These are phyloP conservation scores for Dryas alaskensis DNA, from an alignment of 306 rosid genomes.

Conservation along the genomic window DNA sequence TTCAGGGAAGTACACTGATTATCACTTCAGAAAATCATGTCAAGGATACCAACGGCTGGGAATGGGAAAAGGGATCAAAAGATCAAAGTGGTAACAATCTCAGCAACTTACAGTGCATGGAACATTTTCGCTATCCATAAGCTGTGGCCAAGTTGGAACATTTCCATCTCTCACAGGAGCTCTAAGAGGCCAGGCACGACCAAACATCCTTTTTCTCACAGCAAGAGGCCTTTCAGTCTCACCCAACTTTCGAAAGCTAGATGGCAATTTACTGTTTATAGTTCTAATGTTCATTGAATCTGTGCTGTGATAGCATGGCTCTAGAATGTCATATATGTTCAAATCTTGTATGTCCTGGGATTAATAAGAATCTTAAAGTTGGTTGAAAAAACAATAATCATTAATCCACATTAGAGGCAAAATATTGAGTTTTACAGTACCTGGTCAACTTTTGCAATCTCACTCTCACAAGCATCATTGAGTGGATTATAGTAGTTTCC, in stretches of 20 bases:
- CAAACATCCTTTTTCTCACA: slow-evolving; percentile 89
- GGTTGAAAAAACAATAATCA: slow-evolving; percentile 17
- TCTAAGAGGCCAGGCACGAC: slow-evolving; percentile 95
- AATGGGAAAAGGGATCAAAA: slow-evolving; percentile 2
- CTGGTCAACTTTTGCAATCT: slow-evolving; percentile 60
- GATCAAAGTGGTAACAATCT: not conserved
- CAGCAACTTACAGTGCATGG: slow-evolving; percentile 76
- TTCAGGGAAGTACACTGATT: not conserved
- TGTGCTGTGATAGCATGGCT: slow-evolving; percentile 76
- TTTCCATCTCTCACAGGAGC: slow-evolving; percentile 86
- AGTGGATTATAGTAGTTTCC: slow-evolving; percentile 55
- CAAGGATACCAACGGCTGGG: not conserved
- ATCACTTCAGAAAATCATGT: not conserved
- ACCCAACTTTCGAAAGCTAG: slow-evolving; percentile 72
- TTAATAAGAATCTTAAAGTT: slow-evolving; percentile 19
- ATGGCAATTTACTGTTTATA: slow-evolving; percentile 44
- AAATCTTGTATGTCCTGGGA: slow-evolving; percentile 54
- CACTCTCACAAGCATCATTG: slow-evolving; percentile 34
- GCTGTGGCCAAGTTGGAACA: slow-evolving; percentile 89
- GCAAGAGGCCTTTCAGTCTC: slow-evolving; percentile 77
- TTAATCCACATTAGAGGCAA: not conserved
- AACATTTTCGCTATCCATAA: slow-evolving; percentile 35
- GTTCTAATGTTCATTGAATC: slow-evolving; percentile 28
- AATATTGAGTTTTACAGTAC: slow-evolving; percentile 34
- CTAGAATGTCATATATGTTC: slow-evolving; percentile 81